A percentile compares a stretch with the other conserved stretches of the same genome.
Evolutionary conservation across 2,329 filamentous ascomycete species (phyloP).

Genomic region (Colletotrichum sp.): DNA sequence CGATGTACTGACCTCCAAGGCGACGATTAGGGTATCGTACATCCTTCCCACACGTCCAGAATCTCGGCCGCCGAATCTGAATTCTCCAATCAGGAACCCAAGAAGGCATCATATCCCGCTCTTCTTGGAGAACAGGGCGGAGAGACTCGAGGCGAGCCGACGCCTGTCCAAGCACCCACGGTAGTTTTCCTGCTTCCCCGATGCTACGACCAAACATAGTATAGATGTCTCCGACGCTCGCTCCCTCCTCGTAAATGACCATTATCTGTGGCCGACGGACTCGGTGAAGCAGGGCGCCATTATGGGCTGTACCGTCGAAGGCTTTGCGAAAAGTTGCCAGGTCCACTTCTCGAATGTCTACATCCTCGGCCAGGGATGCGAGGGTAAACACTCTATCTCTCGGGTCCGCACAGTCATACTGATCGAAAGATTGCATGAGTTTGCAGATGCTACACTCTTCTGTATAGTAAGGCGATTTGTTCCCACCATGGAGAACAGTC

Average conservation of each 20-base stretch:
- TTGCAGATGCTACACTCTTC: background rate
- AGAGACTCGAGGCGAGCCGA: background rate
- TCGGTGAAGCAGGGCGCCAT: background rate
- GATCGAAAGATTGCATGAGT: background rate
- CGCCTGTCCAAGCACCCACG: background rate
- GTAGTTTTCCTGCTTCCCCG: background rate
- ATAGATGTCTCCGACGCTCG: background rate
- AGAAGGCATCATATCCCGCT: background rate
- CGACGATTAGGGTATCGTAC: background rate
- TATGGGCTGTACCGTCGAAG: accelerated
- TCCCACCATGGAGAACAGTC: too few relatives aligned
- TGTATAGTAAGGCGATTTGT: too few relatives aligned
- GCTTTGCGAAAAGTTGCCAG: background rate
- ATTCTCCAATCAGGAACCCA: background rate
- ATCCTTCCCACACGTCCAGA: background rate
- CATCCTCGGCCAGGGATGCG: background rate
- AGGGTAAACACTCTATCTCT: background rate
- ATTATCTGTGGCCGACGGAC: background rate
- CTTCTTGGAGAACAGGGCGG: background rate
- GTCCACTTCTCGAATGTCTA: background rate
- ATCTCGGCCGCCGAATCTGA: background rate
- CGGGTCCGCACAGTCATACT: background rate
- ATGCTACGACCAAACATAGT: background rate
- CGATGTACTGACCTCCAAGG: too few relatives aligned
- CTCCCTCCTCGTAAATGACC: background rate